Evolutionary conservation across 441 rosid species (phyloP).

Genomic region (Erodium chrysanthum): DNA sequence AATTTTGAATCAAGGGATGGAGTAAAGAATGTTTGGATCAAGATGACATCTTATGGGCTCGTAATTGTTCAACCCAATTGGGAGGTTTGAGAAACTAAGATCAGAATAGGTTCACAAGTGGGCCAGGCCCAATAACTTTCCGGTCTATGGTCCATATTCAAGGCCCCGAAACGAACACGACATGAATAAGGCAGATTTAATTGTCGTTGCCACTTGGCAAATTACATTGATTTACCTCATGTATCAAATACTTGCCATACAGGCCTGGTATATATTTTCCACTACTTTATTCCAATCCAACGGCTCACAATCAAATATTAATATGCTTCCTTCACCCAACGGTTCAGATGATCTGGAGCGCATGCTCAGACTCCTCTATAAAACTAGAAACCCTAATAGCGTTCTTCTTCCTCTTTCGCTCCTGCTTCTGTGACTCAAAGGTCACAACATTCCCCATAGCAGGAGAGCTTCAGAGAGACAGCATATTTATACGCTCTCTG

Average conservation of each 20-base stretch:
- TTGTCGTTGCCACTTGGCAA: constrained; percentile 2
- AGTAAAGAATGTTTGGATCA: too few species aligned
- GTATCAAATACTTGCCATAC: background rate
- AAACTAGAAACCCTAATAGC: constrained; percentile 28
- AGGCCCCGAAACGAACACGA: background rate
- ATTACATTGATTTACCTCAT: background rate
- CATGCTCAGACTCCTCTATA: constrained; percentile 16
- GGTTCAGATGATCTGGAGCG: constrained; percentile 20
- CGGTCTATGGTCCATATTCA: background rate
- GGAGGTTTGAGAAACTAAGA: background rate
- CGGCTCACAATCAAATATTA: constrained; percentile 12
- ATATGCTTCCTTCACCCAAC: constrained; percentile 23
- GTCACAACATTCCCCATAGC: constrained; percentile 22
- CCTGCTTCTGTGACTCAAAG: constrained; percentile 20
- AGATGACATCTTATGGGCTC: too few species aligned
- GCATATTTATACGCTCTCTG: background rate
- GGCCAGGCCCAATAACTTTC: background rate
- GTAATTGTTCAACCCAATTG: too few species aligned
- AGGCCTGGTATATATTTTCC: background rate
- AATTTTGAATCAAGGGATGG: too few species aligned
- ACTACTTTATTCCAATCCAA: constrained; percentile 22
- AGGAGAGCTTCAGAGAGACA: constrained; percentile 22
- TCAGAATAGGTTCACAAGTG: background rate
- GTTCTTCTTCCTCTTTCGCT: constrained; percentile 23
- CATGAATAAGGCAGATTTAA: background rate